A percentile compares a stretch with the other conserved stretches of the same genome.
Evolutionary conservation across 2,329 filamentous ascomycete species (phyloP).

Genomic region (Nemania abortiva): DNA sequence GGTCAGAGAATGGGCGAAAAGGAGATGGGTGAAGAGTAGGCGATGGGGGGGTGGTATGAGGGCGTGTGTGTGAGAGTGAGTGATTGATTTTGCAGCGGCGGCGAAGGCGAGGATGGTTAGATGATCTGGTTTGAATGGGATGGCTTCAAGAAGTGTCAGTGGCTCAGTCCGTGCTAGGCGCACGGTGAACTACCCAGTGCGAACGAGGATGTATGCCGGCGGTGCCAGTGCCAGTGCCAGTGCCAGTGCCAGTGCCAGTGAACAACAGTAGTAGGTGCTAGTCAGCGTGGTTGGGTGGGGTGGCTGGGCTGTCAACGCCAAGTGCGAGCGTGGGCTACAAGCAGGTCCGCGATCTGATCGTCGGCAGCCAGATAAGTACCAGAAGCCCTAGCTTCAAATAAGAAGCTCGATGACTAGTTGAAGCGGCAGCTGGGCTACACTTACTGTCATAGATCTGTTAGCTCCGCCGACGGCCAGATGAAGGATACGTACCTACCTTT

Average conservation of each 20-base stretch:
- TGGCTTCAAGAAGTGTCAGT: conserved; percentile 38
- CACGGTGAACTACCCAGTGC: conserved; percentile 38
- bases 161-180: conserved; percentile 29
- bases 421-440: conserved; percentile 13
- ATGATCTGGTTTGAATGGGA: conserved; percentile 45
- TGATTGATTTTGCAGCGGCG: conserved; percentile 47
- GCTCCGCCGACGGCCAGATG: conserved; percentile 5
- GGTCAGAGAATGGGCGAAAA: conserved; percentile 29
- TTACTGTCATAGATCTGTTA: neutral
- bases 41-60: conserved; percentile 25
- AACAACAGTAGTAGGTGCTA: conserved; percentile 31
- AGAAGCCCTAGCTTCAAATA: neutral
- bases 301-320: conserved; percentile 32
- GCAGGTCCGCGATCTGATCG: too few species aligned
- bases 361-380: neutral
- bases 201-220: conserved; percentile 24
- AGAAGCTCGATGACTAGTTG: conserved; percentile 20
- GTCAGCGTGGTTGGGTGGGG: conserved; percentile 38
- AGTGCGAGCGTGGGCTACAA: conserved; percentile 21
- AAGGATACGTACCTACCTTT: neutral
- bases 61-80: conserved; percentile 37
- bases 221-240: conserved; percentile 25
- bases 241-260: neutral
- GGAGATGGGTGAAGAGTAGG: conserved; percentile 24
- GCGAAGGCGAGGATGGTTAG: conserved; percentile 48